A percentile compares a stretch with the other conserved stretches of the same genome.
Evolutionary conservation across 371 early-diverging fungal genomes (phyloP).

Genomic region (Gilbertella persicaria): DNA sequence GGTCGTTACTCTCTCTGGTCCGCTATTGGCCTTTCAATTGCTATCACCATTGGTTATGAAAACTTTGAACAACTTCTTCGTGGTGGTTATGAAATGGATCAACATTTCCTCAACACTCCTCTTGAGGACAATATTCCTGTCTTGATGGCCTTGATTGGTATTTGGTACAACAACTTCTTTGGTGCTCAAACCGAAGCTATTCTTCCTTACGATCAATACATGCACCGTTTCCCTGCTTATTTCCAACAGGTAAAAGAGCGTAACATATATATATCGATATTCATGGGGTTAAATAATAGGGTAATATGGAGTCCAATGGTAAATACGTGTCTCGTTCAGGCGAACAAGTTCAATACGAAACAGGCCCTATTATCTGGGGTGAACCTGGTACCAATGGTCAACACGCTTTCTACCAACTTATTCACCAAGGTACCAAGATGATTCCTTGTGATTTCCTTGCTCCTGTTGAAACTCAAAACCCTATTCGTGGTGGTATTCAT

Average conservation of each 20-base stretch:
- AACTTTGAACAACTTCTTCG: slow-evolving; percentile 91
- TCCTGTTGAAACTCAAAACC: slow-evolving; percentile 89
- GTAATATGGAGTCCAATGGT: slow-evolving; percentile 99
- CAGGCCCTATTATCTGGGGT: slow-evolving; percentile 99
- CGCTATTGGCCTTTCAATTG: slow-evolving; percentile 97
- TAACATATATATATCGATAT: not conserved
- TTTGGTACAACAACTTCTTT: slow-evolving; percentile 98
- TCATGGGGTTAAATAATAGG: slow-evolving; percentile 39
- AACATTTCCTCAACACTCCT: slow-evolving; percentile 89
- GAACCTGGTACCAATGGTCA: slow-evolving; percentile 99
- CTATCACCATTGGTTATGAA: slow-evolving; percentile 93
- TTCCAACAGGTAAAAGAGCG: slow-evolving; percentile 85
- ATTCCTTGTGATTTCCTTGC: slow-evolving; percentile 97
- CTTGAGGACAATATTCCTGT: slow-evolving; percentile 93
- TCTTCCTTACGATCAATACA: slow-evolving; percentile 98
- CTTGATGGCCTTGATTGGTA: slow-evolving; percentile 89
- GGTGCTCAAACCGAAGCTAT: slow-evolving; percentile 95
- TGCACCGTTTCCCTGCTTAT: slow-evolving; percentile 96
- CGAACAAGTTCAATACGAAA: slow-evolving; percentile 75
- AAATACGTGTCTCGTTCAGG: slow-evolving; percentile 90
- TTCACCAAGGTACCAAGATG: slow-evolving; percentile 98
- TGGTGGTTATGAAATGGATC: slow-evolving; percentile 97
- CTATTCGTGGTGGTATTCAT: slow-evolving; percentile 75
- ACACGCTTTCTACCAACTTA: slow-evolving; percentile 99
- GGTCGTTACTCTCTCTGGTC: slow-evolving; percentile 99